A percentile compares a stretch with the other conserved stretches of the same genome.
Evolutionary conservation across 148 eudicot genomes (phyloP).

Genomic region (Diospyros lotus): DNA sequence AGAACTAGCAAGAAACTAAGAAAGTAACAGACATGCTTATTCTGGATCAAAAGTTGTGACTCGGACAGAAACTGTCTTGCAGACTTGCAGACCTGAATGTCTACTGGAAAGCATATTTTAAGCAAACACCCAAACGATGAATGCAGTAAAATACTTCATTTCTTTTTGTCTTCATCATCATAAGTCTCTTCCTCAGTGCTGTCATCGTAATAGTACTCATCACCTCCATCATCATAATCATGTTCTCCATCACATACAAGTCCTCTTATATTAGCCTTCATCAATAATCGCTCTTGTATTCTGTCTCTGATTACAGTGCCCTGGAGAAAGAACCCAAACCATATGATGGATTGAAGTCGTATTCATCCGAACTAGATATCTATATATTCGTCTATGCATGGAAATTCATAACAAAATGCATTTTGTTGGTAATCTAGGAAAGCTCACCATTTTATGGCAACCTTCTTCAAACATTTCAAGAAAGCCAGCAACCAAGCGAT

Average conservation of each 20-base stretch:
- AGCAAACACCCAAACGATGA: not conserved
- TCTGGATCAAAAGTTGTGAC: not conserved
- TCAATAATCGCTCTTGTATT: conserved; percentile 39
- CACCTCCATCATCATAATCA: conserved; percentile 20
- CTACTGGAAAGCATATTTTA: not conserved
- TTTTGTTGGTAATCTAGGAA: not conserved
- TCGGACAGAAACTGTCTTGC: conserved; percentile 4
- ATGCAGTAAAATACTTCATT: conserved; percentile 6
- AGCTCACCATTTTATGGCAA: conserved; percentile 56
- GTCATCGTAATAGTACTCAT: conserved; percentile 22
- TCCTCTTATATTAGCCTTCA: conserved; percentile 15
- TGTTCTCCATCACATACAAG: conserved; percentile 12
- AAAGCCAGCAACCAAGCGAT: conserved; percentile 63
- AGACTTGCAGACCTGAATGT: not conserved
- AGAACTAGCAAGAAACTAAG: not conserved
- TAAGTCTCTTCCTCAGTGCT: conserved; percentile 21
- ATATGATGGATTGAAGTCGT: not conserved
- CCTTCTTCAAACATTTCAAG: conserved; percentile 84
- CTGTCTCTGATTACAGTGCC: conserved; percentile 49
- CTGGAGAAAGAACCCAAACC: conserved; percentile 13
- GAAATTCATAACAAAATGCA: no score
- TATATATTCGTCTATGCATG: no score
- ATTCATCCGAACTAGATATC: not conserved
- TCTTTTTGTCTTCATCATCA: conserved; percentile 18
- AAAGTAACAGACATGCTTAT: not conserved